phyloP scores from a whole-genome alignment of 371 early-diverging fungal species.

The Mortierella sp. region DNA sequence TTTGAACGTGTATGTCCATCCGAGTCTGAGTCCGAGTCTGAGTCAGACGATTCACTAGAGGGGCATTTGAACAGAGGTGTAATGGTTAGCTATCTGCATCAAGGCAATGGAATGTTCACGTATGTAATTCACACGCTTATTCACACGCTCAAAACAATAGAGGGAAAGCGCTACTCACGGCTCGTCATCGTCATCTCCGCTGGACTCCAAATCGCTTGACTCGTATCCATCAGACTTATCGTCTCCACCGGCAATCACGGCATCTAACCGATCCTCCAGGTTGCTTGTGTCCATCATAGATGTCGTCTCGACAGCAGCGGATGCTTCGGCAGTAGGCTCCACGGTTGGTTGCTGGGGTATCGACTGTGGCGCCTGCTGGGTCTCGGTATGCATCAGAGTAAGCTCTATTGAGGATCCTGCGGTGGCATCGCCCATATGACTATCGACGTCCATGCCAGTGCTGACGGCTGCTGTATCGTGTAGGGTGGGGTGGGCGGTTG shows the following conservation, averaged over 20 bases:
- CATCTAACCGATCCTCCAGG: slow-evolving; percentile 47
- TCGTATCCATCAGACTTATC: slow-evolving; percentile 42
- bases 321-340: slow-evolving; percentile 1
- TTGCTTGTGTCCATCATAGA: background rate
- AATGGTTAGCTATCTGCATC: background rate
- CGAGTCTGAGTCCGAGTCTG: slow-evolving; percentile 56
- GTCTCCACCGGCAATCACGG: slow-evolving; percentile 36
- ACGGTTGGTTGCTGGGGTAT: slow-evolving; percentile 3
- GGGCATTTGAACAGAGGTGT: background rate
- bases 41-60: slow-evolving; percentile 35
- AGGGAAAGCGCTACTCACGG: slow-evolving; percentile 21
- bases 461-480: background rate
- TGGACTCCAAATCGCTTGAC: slow-evolving; percentile 56
- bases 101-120: background rate
- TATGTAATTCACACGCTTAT: background rate
- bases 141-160: background rate
- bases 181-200: slow-evolving; percentile 37
- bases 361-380: slow-evolving; percentile 10
- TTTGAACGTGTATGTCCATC: slow-evolving; percentile 21
- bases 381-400: background rate
- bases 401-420: slow-evolving; percentile 11
- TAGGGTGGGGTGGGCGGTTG: background rate
- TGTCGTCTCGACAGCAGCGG: background rate
- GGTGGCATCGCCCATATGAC: slow-evolving; percentile 16
- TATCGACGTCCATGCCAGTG: slow-evolving; percentile 43